A percentile compares a stretch with the other conserved stretches of the same genome.
phyloP scores from a whole-genome alignment of 2,329 filamentous ascomycete genomes.

The Aspergillus pseudoterreus region DNA sequence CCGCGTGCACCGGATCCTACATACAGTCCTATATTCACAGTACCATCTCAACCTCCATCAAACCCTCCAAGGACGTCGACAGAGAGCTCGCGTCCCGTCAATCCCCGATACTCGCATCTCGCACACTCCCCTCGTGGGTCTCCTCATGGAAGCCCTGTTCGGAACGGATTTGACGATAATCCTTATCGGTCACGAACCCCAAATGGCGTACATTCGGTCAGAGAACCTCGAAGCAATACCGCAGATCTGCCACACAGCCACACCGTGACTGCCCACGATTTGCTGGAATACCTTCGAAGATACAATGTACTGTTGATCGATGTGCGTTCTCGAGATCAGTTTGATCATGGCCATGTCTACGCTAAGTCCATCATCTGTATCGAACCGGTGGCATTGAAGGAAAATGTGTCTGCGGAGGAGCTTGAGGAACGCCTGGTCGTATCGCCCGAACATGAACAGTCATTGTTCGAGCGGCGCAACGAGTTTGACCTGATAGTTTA shows the following conservation, averaged over 20 bases:
- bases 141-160: constrained; percentile 33
- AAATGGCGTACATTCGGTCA: constrained; percentile 36
- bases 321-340: constrained; percentile 73
- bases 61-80: constrained; percentile 40
- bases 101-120: constrained; percentile 35
- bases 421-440: constrained; percentile 50
- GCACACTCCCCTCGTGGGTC: constrained; percentile 29
- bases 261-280: constrained; percentile 64
- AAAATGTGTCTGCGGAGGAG: constrained; percentile 63
- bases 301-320: constrained; percentile 79
- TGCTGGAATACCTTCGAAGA: constrained; percentile 65
- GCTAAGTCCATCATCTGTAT: constrained; percentile 82
- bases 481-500: constrained; percentile 85
- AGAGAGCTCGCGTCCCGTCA: constrained; percentile 37
- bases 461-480: constrained; percentile 67
- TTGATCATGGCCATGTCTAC: constrained; percentile 85
- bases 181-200: constrained; percentile 44
- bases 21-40: constrained; percentile 45
- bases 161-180: constrained; percentile 35
- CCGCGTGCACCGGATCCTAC: constrained; percentile 48
- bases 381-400: constrained; percentile 73
- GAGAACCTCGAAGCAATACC: constrained; percentile 41
- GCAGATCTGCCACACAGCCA: constrained; percentile 52
- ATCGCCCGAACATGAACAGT: constrained; percentile 59
- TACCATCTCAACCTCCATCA: constrained; percentile 34